Base-by-base conservation (phyloP, 179 eudicot species). In the Monotropa hypopitys region DNA sequence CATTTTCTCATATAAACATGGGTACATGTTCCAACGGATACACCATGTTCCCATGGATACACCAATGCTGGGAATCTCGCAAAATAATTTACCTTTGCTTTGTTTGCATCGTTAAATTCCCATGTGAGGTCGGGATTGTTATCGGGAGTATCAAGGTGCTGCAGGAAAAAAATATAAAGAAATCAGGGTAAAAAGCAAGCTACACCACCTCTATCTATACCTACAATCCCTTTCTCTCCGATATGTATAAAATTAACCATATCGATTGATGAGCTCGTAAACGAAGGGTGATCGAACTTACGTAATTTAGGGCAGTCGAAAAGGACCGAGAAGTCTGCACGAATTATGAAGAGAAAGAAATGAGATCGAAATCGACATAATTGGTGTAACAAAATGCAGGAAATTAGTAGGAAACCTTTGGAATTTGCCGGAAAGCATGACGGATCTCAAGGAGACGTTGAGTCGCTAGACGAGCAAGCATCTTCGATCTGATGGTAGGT, bases 121-220 rank as follows among this genome's bases (percentile, higher is more conserved):
- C 97, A 94, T 1, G 86, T 87, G 81, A 84, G 79, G 62, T 92
- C 90, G 7, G 97, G 89, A 61, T 86, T 92, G 82, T 94, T 94
- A 78, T 92, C 98, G 7, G 98, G 97, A 69, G 90, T 23, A 85
- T 94, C 97, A 82, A 94, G 65, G 78, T 94, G 98, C 98, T 94
- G 87, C 76, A 66, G 40, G 43, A 49, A 15, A 5, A 12, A 32
- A 82, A 66, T 8, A 15, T 18, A 62, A 68, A 13, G 75, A 79
- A 49, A 32, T 18, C 42, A 46, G 74, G 63, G 26, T 8, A 4
- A 63, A 57, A 75, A 15, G 7, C 68, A 51, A 11, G 50, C 57
- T 13, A 16, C 4, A 2, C 53, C 4, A 2, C 53, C 7, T 53
- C 15, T 20, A 65, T 33, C 38, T 30, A 30, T 5, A 61, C 67